phyloP scores from a whole-genome alignment of 495 filamentous ascomycete species.

The Clohesyomyces aquaticus region DNA sequence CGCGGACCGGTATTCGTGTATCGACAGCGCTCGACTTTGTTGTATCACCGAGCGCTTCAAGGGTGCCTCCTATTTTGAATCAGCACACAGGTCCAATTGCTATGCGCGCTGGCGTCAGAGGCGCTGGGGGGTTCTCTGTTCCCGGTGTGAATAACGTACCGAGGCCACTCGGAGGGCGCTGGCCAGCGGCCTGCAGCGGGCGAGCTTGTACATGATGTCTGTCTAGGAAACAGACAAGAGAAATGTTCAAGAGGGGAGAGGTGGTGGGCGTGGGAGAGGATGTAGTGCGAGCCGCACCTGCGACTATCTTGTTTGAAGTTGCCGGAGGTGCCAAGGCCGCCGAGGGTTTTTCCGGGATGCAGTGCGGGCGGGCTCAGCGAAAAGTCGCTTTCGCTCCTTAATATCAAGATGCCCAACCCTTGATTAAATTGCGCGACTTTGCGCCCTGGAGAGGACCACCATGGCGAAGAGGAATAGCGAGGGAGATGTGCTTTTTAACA shows the following conservation, averaged over 20 bases:
- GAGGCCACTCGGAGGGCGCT: conserved; percentile 67
- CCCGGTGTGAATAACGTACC: conserved; percentile 52
- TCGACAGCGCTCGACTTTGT: conserved; percentile 86
- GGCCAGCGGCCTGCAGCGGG: conserved; percentile 67
- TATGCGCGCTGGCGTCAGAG: conserved; percentile 32
- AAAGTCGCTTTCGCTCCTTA: conserved; percentile 28
- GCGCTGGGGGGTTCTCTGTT: conserved; percentile 23
- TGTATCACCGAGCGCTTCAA: conserved; percentile 58
- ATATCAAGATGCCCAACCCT: conserved; percentile 29
- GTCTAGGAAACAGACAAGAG: conserved; percentile 32
- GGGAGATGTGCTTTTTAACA: conserved; percentile 54
- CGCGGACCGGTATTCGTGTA: conserved; percentile 96
- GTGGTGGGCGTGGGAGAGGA: conserved; percentile 12
- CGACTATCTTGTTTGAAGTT: conserved; percentile 12
- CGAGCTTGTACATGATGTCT: conserved; percentile 70
- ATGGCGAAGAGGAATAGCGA: conserved; percentile 41
- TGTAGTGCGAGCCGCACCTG: conserved; percentile 17
- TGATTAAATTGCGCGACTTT: conserved; percentile 8
- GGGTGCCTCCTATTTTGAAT: conserved; percentile 52
- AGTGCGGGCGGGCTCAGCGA: conserved; percentile 3
- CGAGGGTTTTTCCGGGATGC: conserved; percentile 39
- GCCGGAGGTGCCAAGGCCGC: conserved; percentile 34
- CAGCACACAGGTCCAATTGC: conserved; percentile 33
- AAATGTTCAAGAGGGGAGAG: conserved; percentile 21
- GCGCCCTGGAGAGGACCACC: not conserved